Conservation (phyloP, 129 eudicot genomes). For the Saussurea involucrata region DNA sequence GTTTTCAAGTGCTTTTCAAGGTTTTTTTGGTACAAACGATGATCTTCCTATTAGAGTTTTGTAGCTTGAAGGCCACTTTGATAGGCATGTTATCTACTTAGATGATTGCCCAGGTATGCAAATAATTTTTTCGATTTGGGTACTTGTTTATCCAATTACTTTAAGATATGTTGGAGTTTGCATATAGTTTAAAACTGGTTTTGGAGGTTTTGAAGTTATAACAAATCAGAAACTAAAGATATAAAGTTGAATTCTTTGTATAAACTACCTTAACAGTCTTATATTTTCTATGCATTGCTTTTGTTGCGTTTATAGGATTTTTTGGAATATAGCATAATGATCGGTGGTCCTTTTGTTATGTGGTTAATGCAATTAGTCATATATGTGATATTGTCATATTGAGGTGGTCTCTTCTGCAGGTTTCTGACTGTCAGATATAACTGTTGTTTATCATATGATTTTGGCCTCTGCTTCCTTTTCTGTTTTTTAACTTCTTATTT, state of each 20-base stretch:
- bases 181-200: slow-evolving; percentile 8
- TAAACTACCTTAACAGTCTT: neutral
- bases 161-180: slow-evolving; percentile 59
- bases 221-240: neutral
- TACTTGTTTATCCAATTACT: too few relatives aligned
- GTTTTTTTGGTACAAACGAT: slow-evolving; percentile 31
- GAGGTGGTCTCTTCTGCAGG: slow-evolving; percentile 45
- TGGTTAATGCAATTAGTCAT: too few relatives aligned
- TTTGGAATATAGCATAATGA: neutral
- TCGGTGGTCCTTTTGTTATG: neutral
- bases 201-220: neutral
- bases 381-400: slow-evolving; percentile 1
- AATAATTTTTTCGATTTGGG: too few relatives aligned
- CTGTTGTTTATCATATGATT: too few relatives aligned
- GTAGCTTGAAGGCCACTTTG: slow-evolving; percentile 26
- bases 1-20: slow-evolving; percentile 68
- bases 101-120: too few relatives aligned
- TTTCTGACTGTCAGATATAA: too few relatives aligned
- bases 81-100: too few relatives aligned
- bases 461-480: too few relatives aligned
- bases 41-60: slow-evolving; percentile 55
- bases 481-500: too few relatives aligned
- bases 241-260: neutral
- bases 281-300: neutral
- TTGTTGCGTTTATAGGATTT: neutral